These are phyloP conservation scores for Mycena kentingensis DNA, from an alignment of 768 basidiomycete species.

Conservation along the genomic window DNA sequence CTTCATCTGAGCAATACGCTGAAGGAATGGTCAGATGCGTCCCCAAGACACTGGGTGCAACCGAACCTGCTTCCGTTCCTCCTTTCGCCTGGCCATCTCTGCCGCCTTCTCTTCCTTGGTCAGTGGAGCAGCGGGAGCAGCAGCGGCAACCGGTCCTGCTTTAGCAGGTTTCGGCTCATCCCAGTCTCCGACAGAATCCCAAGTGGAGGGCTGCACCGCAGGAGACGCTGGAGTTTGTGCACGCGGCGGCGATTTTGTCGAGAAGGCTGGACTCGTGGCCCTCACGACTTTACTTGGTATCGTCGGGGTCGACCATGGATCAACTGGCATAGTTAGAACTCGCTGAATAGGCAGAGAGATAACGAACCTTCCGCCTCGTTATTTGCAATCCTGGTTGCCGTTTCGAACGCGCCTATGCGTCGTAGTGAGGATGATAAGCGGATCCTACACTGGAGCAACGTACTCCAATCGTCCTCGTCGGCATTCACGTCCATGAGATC, in stretches of 20 bases:
- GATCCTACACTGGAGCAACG: conserved; percentile 30
- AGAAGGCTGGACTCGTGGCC: conserved; percentile 23
- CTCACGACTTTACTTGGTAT: too few species aligned
- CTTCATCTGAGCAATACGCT: conserved; percentile 80
- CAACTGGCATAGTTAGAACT: background rate
- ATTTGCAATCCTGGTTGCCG: conserved; percentile 40
- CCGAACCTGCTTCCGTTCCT: conserved; percentile 86
- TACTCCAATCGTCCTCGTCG: conserved; percentile 94
- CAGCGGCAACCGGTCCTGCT: conserved; percentile 21
- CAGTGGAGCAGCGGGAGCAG: conserved; percentile 47
- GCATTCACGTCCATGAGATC: conserved; percentile 94
- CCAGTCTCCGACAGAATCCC: conserved; percentile 24
- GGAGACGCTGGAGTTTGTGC: conserved; percentile 6
- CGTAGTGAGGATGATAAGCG: background rate
- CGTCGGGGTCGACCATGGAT: conserved; percentile 2
- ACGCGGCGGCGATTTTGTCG: background rate
- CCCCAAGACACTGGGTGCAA: background rate
- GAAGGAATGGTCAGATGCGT: conserved; percentile 2
- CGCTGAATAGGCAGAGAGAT: conserved; percentile 3
- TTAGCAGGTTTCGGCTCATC: conserved; percentile 19
- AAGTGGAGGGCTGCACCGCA: conserved; percentile 6
- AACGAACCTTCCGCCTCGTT: conserved; percentile 5
- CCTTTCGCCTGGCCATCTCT: conserved; percentile 90
- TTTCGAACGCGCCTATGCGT: conserved; percentile 72
- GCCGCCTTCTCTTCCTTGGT: conserved; percentile 90